phyloP scores from a whole-genome alignment of 495 filamentous ascomycete species.

The Podospora australis region DNA sequence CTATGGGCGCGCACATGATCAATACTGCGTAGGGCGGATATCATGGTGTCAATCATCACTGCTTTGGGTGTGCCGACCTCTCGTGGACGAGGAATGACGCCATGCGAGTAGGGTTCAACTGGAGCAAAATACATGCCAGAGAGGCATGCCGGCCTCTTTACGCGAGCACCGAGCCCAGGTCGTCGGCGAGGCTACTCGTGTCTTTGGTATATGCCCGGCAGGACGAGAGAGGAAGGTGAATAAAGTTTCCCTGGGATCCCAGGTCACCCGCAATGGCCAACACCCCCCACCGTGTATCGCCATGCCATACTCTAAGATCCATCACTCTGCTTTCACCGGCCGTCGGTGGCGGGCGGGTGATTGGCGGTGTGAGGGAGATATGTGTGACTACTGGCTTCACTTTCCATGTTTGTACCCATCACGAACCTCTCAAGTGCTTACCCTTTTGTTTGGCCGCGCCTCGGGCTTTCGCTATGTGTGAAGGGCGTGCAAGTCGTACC shows the following conservation, averaged over 20 bases:
- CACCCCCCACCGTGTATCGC: conserved; percentile 1
- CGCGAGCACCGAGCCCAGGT: not conserved
- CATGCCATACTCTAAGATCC: not conserved
- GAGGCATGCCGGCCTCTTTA: not conserved
- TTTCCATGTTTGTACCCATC: not conserved
- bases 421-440: not conserved
- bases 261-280: not conserved
- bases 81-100: not conserved
- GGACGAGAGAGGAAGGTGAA: conserved; percentile 26
- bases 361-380: not conserved
- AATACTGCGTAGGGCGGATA: not conserved
- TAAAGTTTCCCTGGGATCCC: conserved; percentile 2
- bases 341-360: not conserved
- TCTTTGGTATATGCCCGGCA: conserved; percentile 7
- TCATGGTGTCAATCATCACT: not conserved
- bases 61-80: not conserved
- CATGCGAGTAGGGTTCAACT: not conserved
- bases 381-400: not conserved
- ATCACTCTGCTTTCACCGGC: not conserved
- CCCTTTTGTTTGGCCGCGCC: not conserved
- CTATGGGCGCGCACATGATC: too few relatives aligned
- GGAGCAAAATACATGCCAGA: not conserved
- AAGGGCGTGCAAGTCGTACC: not conserved
- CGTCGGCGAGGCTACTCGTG: conserved; percentile 2
- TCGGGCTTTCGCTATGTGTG: not conserved